Evolutionary conservation across 1,284 basidiomycete genomes (phyloP).

Genomic region (Pseudozyma hubeiensis): DNA sequence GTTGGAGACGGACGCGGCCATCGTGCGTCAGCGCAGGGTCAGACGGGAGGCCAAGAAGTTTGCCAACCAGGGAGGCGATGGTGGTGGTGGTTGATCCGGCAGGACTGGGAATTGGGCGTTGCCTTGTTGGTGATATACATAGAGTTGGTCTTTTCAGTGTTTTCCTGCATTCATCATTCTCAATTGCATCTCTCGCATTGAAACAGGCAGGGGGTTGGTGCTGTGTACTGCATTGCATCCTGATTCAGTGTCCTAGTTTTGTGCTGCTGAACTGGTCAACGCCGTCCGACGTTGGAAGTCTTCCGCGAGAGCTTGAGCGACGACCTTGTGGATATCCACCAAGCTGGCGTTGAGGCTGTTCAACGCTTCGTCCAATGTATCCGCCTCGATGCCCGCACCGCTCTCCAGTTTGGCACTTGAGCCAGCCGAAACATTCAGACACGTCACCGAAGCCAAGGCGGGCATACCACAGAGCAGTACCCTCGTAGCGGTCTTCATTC

Average conservation of each 20-base stretch:
- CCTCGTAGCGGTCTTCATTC: slow-evolving; percentile 32
- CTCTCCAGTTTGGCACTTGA: background rate
- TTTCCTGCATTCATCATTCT: background rate
- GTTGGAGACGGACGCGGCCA: slow-evolving; percentile 42
- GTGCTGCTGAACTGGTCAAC: slow-evolving; percentile 1
- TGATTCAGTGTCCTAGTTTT: background rate
- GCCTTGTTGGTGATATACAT: background rate
- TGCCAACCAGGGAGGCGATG: slow-evolving; percentile 57
- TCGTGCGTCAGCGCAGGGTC: slow-evolving; percentile 39
- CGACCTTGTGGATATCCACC: slow-evolving; percentile 48
- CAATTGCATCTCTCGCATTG: too few species aligned
- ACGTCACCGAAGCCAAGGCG: slow-evolving; percentile 84
- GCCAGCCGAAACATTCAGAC: slow-evolving; percentile 35
- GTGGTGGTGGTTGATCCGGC: slow-evolving; percentile 23
- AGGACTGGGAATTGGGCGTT: background rate
- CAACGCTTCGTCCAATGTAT: slow-evolving; percentile 28
- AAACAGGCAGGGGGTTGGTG: too few species aligned
- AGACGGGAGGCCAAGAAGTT: slow-evolving; percentile 41
- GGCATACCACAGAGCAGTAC: slow-evolving; percentile 85
- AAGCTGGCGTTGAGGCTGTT: slow-evolving; percentile 24
- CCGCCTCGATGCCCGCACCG: slow-evolving; percentile 17
- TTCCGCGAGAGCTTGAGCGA: slow-evolving; percentile 34
- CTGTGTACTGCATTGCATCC: background rate
- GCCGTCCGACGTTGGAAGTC: slow-evolving; percentile 41
- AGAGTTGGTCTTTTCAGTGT: background rate